phyloP scores from a whole-genome alignment of 139 green algal species.

The Microglena sp. region DNA sequence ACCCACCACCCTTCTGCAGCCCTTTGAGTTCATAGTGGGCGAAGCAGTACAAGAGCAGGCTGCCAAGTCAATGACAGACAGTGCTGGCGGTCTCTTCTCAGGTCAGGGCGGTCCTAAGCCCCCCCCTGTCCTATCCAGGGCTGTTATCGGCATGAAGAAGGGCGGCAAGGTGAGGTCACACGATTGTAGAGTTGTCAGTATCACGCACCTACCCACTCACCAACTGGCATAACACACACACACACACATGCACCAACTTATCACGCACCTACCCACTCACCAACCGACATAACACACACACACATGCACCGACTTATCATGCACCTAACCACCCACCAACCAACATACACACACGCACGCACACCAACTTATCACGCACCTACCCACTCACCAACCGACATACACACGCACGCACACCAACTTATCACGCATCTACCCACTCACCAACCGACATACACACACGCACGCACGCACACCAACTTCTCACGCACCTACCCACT shows the following conservation, averaged over 20 bases:
- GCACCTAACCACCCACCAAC: too few relatives aligned
- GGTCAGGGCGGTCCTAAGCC: conserved; percentile 71
- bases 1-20: conserved; percentile 46
- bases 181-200: conserved; percentile 7
- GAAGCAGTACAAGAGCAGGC: conserved; percentile 13
- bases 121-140: conserved; percentile 63
- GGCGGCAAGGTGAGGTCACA: conserved; percentile 68
- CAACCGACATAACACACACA: too few relatives aligned
- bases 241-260: not conserved
- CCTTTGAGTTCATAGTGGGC: conserved; percentile 74
- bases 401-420: too few relatives aligned
- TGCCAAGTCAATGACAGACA: conserved; percentile 22
- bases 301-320: too few relatives aligned
- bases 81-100: conserved; percentile 56
- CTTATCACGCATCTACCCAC: too few relatives aligned
- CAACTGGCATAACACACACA: not conserved
- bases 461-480: too few relatives aligned
- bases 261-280: not conserved
- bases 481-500: too few relatives aligned
- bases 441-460: too few relatives aligned
- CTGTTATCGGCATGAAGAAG: conserved; percentile 71
- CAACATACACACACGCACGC: too few relatives aligned
- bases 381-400: too few relatives aligned
- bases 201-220: not conserved
- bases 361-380: too few relatives aligned